Conservation (phyloP, 2,329 filamentous ascomycete species). For the Waltergamsia citrina region DNA sequence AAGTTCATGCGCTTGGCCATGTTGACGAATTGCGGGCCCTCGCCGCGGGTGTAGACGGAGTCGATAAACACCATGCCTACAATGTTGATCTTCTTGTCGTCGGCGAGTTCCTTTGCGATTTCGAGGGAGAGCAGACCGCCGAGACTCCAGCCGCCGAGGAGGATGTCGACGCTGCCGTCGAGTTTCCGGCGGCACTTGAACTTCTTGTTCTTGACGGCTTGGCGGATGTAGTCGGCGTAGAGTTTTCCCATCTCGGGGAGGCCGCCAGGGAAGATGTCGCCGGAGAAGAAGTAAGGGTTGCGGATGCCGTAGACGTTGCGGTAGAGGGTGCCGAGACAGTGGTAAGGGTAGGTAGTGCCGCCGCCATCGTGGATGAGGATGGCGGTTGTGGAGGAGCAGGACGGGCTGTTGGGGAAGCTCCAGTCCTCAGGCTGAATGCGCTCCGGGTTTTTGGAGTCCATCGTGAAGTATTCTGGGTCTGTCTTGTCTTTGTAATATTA, state of each 20-base stretch:
- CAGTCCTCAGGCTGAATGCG: conserved; percentile 22
- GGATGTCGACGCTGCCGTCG: conserved; percentile 23
- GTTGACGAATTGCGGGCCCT: conserved; percentile 1
- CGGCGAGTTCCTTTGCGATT: conserved; percentile 32
- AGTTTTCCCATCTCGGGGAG: conserved; percentile 43
- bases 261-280: conserved; percentile 37
- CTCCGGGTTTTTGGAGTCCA: conserved; percentile 18
- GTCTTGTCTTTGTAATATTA: neutral
- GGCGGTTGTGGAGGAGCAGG: conserved; percentile 28
- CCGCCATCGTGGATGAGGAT: conserved; percentile 53
- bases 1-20: conserved; percentile 6
- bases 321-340: conserved; percentile 37
- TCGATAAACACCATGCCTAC: conserved; percentile 44
- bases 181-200: conserved; percentile 16
- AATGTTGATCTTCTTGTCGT: conserved; percentile 26
- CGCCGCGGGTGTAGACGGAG: conserved; percentile 27
- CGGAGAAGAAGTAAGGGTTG: conserved; percentile 41
- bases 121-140: conserved; percentile 43
- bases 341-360: conserved; percentile 49
- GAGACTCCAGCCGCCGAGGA: conserved; percentile 47
- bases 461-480: conserved; percentile 1
- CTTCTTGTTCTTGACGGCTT: conserved; percentile 17
- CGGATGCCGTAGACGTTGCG: conserved; percentile 43
- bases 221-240: conserved; percentile 36
- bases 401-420: conserved; percentile 10